Percentiles rank a stretch among this genome's conserved stretches.
Conservation (phyloP, 768 basidiomycete species). For the Leucosporidium creatinivorum region DNA sequence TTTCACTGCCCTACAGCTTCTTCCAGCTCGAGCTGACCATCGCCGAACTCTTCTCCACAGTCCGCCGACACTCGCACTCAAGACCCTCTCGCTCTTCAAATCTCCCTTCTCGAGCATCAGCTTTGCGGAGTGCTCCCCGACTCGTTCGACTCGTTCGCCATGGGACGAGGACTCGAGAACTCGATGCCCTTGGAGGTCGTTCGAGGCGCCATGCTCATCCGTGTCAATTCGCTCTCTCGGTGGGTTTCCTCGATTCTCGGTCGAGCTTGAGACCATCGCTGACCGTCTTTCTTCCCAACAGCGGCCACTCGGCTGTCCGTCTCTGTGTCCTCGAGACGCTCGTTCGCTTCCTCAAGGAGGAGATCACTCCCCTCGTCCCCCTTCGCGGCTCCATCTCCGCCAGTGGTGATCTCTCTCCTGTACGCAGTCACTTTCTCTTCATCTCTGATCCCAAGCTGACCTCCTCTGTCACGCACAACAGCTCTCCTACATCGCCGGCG, state of each 20-base stretch:
- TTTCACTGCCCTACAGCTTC: slow-evolving; percentile 12
- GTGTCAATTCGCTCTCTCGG: slow-evolving; percentile 76
- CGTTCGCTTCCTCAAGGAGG: slow-evolving; percentile 59
- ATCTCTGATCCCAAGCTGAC: background rate
- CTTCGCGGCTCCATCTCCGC: slow-evolving; percentile 76
- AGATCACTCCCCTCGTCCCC: slow-evolving; percentile 65
- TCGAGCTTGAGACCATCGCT: background rate
- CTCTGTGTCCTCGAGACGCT: slow-evolving; percentile 74
- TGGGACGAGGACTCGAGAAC: slow-evolving; percentile 46
- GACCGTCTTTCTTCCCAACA: background rate
- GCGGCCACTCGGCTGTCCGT: slow-evolving; percentile 79
- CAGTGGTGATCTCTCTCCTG: slow-evolving; percentile 49
- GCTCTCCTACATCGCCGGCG: slow-evolving; percentile 73
- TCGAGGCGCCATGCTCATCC: slow-evolving; percentile 74
- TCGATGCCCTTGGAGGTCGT: slow-evolving; percentile 85
- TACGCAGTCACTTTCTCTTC: background rate
- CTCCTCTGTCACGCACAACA: slow-evolving; percentile 55
- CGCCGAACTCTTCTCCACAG: slow-evolving; percentile 14
- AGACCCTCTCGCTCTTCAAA: slow-evolving; percentile 61
- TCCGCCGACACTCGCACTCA: slow-evolving; percentile 74
- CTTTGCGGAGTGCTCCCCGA: slow-evolving; percentile 58
- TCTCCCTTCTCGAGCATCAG: slow-evolving; percentile 62
- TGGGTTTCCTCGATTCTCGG: background rate
- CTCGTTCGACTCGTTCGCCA: background rate
- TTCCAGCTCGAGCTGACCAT: background rate